These are phyloP conservation scores for Colletotrichum caudatum DNA, from an alignment of 2,329 filamentous ascomycete species.

Conservation along the genomic window DNA sequence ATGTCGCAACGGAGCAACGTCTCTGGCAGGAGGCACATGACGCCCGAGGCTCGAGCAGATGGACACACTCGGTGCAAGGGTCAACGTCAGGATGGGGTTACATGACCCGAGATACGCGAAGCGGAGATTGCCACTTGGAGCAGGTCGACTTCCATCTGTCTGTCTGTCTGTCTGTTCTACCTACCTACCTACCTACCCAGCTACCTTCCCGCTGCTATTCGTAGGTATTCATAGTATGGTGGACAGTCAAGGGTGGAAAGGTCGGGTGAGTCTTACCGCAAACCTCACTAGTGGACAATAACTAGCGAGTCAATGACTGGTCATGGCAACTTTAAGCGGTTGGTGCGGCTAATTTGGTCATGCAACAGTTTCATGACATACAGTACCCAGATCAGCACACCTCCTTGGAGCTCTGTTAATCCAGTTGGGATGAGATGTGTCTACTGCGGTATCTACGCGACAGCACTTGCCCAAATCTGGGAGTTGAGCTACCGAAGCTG, in stretches of 20 bases:
- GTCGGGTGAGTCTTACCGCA: too few relatives aligned
- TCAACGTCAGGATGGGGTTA: not conserved
- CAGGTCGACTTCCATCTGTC: too few relatives aligned
- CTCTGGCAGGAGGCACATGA: not conserved
- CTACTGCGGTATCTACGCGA: not conserved
- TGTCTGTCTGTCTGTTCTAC: too few relatives aligned
- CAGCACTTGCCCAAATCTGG: not conserved
- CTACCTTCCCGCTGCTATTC: too few relatives aligned
- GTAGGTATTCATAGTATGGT: too few relatives aligned
- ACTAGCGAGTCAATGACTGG: not conserved
- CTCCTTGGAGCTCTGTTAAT: slow-evolving; percentile 34
- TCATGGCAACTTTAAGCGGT: slow-evolving; percentile 39
- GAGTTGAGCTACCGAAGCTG: not conserved
- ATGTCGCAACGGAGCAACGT: not conserved
- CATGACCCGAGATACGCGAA: too few relatives aligned
- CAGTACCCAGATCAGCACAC: slow-evolving; percentile 14
- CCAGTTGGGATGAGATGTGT: slow-evolving; percentile 3
- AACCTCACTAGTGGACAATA: not conserved
- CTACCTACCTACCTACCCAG: too few relatives aligned
- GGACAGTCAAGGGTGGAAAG: too few relatives aligned
- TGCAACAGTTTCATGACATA: slow-evolving; percentile 38
- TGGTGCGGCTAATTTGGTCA: slow-evolving; percentile 42
- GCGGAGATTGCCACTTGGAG: too few relatives aligned
- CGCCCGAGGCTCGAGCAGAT: not conserved
- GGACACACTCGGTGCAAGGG: not conserved